Percentiles rank a stretch among this genome's conserved stretches.
phyloP scores from a whole-genome alignment of 2,329 filamentous ascomycete species.

The Nannizzia gypsea region DNA sequence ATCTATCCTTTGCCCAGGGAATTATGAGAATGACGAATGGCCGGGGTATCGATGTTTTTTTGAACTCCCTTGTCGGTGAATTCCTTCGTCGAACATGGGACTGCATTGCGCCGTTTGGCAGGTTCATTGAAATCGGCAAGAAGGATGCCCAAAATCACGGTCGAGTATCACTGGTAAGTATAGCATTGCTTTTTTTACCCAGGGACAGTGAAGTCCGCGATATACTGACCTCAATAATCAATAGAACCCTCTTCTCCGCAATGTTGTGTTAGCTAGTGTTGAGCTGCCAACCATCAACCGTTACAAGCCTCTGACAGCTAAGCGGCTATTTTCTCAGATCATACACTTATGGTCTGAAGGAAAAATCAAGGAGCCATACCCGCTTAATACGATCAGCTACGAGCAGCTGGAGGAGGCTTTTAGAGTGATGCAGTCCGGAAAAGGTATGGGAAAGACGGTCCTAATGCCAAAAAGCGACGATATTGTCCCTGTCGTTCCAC shows the following conservation, averaged over 20 bases:
- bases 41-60: slow-evolving; percentile 12
- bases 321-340: too few species aligned
- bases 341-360: background rate
- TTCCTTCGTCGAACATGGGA: slow-evolving; percentile 9
- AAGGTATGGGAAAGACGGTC: slow-evolving; percentile 13
- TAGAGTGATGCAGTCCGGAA: slow-evolving; percentile 17
- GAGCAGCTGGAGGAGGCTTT: slow-evolving; percentile 20
- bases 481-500: too few species aligned
- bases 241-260: too few species aligned
- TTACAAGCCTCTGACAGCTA: too few species aligned
- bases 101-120: slow-evolving; percentile 13
- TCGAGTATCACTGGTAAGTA: too few species aligned
- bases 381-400: slow-evolving; percentile 19
- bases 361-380: slow-evolving; percentile 21
- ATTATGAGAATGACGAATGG: slow-evolving; percentile 11
- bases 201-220: too few species aligned
- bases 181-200: too few species aligned
- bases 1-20: slow-evolving; percentile 10
- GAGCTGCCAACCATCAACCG: too few species aligned
- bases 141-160: slow-evolving; percentile 3
- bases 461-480: background rate
- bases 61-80: slow-evolving; percentile 14
- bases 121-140: slow-evolving; percentile 15
- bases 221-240: too few species aligned
- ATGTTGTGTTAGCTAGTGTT: background rate